phyloP scores from a whole-genome alignment of 2,329 filamentous ascomycete species.

The Arthrobotrys pseudoclavata region DNA sequence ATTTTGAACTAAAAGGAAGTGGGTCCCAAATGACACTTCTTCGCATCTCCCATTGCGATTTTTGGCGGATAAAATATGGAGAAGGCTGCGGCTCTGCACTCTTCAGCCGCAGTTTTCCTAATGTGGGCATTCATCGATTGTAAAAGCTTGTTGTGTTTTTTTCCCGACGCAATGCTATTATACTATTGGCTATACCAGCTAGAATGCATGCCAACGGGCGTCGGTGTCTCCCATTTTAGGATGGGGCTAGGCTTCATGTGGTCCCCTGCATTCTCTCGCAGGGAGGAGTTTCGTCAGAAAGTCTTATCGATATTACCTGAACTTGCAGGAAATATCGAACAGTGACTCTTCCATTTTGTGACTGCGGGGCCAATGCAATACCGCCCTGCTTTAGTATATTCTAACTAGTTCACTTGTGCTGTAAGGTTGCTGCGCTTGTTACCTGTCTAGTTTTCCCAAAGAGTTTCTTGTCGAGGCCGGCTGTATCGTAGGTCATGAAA shows the following conservation, averaged over 20 bases:
- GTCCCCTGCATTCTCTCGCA: background rate
- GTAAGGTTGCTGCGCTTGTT: too few species aligned
- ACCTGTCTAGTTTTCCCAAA: too few species aligned
- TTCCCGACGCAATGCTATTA: conserved; percentile 6
- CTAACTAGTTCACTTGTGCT: too few species aligned
- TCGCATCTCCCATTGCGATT: background rate
- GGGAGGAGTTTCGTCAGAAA: too few species aligned
- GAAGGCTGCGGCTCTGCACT: conserved; percentile 14
- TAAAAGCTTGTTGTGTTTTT: conserved; percentile 24
- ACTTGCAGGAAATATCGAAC: too few species aligned
- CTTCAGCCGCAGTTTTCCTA: conserved; percentile 16
- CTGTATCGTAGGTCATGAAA: too few species aligned
- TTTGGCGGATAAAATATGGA: background rate
- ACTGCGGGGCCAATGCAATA: too few species aligned
- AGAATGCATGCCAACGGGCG: background rate
- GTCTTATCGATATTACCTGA: too few species aligned
- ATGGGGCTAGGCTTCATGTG: background rate
- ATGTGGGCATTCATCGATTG: conserved; percentile 41
- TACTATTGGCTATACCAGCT: background rate
- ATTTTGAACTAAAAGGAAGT: background rate
- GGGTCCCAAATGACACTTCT: conserved; percentile 6
- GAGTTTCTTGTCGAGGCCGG: too few species aligned
- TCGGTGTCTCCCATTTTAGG: conserved; percentile 27
- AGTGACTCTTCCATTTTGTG: too few species aligned
- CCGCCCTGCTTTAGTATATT: too few species aligned